A percentile compares a stretch with the other conserved stretches of the same genome.
Evolutionary conservation across 2,329 filamentous ascomycete genomes (phyloP).

Genomic region (Colletotrichum eremochloae): DNA sequence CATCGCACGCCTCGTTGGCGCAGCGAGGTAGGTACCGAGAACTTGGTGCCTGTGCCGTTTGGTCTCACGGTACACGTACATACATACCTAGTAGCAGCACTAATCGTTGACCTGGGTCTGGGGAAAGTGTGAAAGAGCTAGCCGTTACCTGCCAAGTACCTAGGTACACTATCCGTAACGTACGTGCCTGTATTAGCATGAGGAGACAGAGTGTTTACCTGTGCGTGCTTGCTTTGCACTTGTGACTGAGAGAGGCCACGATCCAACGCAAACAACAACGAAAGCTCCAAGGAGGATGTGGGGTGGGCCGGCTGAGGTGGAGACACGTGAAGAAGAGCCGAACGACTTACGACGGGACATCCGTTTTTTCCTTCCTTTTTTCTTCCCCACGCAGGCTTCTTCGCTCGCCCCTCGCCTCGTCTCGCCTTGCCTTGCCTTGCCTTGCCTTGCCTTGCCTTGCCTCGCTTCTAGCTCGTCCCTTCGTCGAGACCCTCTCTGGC

Average conservation of each 20-base stretch:
- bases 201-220: not conserved
- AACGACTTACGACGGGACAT: conserved; percentile 28
- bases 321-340: conserved; percentile 37
- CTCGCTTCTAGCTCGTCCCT: conserved; percentile 16
- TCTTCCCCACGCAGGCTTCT: conserved; percentile 12
- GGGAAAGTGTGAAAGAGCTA: not conserved
- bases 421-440: not conserved
- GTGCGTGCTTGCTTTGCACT: not conserved
- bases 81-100: no score
- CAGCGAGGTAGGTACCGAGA: not conserved
- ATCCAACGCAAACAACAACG: not conserved
- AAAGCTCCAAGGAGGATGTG: not conserved
- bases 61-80: not conserved
- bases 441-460: conserved; percentile 6
- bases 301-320: conserved; percentile 28
- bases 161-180: not conserved
- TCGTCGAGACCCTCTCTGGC: not conserved
- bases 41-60: conserved; percentile 8
- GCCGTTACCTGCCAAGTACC: not conserved
- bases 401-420: conserved; percentile 3
- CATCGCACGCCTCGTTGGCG: conserved; percentile 14
- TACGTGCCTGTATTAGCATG: not conserved
- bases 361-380: conserved; percentile 23
- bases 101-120: not conserved
- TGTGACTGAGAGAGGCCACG: not conserved